Base-by-base conservation (phyloP, 148 eudicot genomes). In the Simmondsia chinensis region DNA sequence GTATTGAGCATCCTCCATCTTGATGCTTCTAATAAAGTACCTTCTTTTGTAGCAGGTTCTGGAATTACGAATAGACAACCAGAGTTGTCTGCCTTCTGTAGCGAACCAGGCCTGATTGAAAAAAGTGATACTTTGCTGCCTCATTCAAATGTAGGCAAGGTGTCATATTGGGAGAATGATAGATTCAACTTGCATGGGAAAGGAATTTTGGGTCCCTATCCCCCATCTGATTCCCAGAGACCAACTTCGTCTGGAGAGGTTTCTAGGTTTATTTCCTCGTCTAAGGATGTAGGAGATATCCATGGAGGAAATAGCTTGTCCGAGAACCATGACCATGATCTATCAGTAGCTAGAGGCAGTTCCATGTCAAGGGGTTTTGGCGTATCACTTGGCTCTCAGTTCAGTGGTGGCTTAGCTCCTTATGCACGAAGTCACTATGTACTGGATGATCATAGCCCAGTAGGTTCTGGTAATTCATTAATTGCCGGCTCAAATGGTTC, bases 31-130 rank as follows among this genome's bases (percentile, higher is more conserved):
- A 54, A 51, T 65, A 29, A n/a, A 30, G 65, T 31, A 64, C 58
- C 51, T 35, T 64, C 31, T 73, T 33, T 63, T 50, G 39, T 54
- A 64, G 50, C 80, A 83, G 94, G 77, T 55, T 40, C 57, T 37
- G 45, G 56, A 41, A 69, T 50, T 56, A 42, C 34, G 51, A 41
- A 43, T 26, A 70, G 53, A 24, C 48, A 57, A 55, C 55, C 72
- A 42, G 14, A 23, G 38, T 32, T 57, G 35, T 38, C 53, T 52
- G 50, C 31, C 45, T 41, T 47, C 20, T 47, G 57, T 16, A 20
- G 39, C 45, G 55, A 55, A 56, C 21, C 51, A 44, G 57, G 39
- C 50, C 42, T 45, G 34, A 38, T 33, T 50, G 34, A 14, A 7
- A 25, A 24, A 52, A 44, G 20, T 28, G 54, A 64, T 31, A 43